Evolutionary conservation across 495 filamentous ascomycete genomes (phyloP), one percentile per base, ranked within the genome.

Genomic region (Hyphodiscus hymeniophilus): DNA sequence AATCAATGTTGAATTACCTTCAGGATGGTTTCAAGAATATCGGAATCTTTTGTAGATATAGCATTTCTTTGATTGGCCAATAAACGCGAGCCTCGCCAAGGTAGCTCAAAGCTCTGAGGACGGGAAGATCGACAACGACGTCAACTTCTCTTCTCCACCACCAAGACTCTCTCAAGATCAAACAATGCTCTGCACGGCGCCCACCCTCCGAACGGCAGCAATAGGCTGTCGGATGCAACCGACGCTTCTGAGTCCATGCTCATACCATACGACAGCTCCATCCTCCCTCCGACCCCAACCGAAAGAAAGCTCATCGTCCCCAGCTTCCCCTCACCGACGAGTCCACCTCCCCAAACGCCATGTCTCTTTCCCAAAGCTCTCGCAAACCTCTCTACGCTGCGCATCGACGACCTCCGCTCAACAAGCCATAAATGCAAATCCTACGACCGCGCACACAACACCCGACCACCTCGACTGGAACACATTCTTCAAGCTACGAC

Each of bases 401-500:
- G 44, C 41, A 0, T 60, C 52, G 3, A 42, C 52, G 6, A 40
- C 41, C 12, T 15, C 47, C 3, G 21, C 45, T 16, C 18, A 48
- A 17, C 8, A 23, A 15, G 8, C 38, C 7, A 20, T 24, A 23
- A 41, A 41, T 10, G 12, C 17, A 10, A 31, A 28, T 11, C 26
- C 26, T 1, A 28, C 41, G 3, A 38, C 34, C 3, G 10, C 8
- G 24, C 42, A 36, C 40, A 16, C 41, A 43, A 31, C 23, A 17
- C 18, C 44, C 6, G 52, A 48, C 4, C 68, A 68, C 22, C 79
- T 95, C 16, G 80, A 89, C 66, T 98, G 92, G 92, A 84, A 96
- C 70, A 79, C 79, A 32, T 98, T 94, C 77, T 90, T 98, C 75
- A 74, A 74, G 54, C 82, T 97, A 40, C 91, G 92, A 60, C 81